A percentile compares a stretch with the other conserved stretches of the same genome.
Evolutionary conservation across 768 basidiomycete genomes (phyloP).

Genomic region (Phylloporus scabripes): DNA sequence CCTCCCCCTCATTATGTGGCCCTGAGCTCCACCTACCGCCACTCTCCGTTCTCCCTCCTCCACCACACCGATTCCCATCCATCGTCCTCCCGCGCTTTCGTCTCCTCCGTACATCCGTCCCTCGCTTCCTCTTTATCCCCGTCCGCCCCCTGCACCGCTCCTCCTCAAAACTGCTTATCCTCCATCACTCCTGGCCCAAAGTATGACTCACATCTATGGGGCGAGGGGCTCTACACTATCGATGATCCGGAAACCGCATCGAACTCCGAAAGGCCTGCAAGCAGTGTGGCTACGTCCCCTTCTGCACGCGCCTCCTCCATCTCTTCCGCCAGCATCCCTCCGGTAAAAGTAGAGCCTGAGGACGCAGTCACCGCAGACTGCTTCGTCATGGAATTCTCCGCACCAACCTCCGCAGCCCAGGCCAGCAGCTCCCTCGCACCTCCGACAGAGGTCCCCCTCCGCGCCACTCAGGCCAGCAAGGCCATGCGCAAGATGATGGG

Average conservation of each 20-base stretch:
- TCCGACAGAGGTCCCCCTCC: conserved; percentile 64
- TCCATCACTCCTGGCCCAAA: conserved; percentile 13
- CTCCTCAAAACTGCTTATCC: conserved; percentile 13
- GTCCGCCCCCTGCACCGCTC: conserved; percentile 8
- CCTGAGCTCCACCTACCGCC: conserved; percentile 21
- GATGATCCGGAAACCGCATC: conserved; percentile 31
- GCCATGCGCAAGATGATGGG: conserved; percentile 76
- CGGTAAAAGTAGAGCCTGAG: conserved; percentile 31
- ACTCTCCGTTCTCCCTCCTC: conserved; percentile 16
- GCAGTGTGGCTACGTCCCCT: conserved; percentile 32
- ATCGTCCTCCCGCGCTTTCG: conserved; percentile 16
- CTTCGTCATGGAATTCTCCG: conserved; percentile 34
- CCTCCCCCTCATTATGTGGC: conserved; percentile 19
- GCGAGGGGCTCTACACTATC: conserved; percentile 30
- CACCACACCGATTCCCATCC: conserved; percentile 20
- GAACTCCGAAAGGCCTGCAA: conserved; percentile 32
- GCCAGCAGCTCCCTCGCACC: conserved; percentile 40
- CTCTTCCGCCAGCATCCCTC: conserved; percentile 25
- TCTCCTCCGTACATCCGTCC: conserved; percentile 12
- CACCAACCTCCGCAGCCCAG: conserved; percentile 29
- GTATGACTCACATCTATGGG: conserved; percentile 26
- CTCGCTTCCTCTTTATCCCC: conserved; percentile 18
- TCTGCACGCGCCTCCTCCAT: conserved; percentile 33
- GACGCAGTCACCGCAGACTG: conserved; percentile 24
- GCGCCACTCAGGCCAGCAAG: conserved; percentile 66